Evolutionary conservation across 768 basidiomycete genomes (phyloP).

Genomic region (Rhizopogon salebrosus): DNA sequence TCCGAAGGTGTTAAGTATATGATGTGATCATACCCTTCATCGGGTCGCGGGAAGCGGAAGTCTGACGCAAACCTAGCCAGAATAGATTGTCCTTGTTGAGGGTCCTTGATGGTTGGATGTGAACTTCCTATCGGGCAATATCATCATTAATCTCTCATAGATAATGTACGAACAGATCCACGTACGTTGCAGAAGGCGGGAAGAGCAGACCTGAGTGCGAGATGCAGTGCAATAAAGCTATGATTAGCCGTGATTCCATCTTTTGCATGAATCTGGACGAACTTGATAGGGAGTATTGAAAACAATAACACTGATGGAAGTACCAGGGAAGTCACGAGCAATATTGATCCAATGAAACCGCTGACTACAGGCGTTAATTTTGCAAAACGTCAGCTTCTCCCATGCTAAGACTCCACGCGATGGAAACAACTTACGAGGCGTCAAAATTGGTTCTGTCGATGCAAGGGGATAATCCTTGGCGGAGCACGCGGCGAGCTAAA

Average conservation of each 20-base stretch:
- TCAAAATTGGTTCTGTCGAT: constrained; percentile 79
- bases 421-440: constrained; percentile 38
- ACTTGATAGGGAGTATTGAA: constrained; percentile 78
- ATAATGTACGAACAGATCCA: constrained; percentile 10
- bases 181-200: constrained; percentile 57
- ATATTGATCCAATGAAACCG: constrained; percentile 72
- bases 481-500: constrained; percentile 46
- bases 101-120: constrained; percentile 72
- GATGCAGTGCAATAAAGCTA: constrained; percentile 12
- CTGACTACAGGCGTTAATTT: constrained; percentile 39
- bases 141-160: constrained; percentile 8
- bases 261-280: constrained; percentile 18
- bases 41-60: constrained; percentile 46
- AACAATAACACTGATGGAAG: constrained; percentile 65
- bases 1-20: constrained; percentile 31
- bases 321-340: constrained; percentile 59
- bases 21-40: constrained; percentile 67
- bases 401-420: not conserved
- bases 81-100: constrained; percentile 53
- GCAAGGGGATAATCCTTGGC: constrained; percentile 64
- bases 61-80: constrained; percentile 61
- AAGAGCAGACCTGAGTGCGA: constrained; percentile 49
- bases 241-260: not conserved
- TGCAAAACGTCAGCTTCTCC: not conserved
- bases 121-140: constrained; percentile 44